Conservation (phyloP, 768 basidiomycete species). For the Tremella mesenterica region DNA sequence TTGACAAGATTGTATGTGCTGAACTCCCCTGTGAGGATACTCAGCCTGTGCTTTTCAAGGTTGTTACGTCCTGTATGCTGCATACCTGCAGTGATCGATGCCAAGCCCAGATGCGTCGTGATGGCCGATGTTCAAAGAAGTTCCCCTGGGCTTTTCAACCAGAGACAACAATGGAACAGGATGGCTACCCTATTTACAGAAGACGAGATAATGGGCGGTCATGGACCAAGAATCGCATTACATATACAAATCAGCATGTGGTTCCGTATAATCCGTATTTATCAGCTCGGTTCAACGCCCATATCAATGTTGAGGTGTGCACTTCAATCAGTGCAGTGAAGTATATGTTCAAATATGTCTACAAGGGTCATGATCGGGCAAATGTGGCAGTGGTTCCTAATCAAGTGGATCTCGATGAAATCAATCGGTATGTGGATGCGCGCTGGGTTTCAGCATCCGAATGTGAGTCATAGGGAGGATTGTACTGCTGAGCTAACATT, state of each 20-base stretch:
- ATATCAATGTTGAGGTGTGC: conserved; percentile 52
- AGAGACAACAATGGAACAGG: conserved; percentile 44
- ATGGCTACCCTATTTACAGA: conserved; percentile 48
- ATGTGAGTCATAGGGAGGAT: too few species aligned
- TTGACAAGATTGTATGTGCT: neutral
- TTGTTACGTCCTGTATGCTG: conserved; percentile 49
- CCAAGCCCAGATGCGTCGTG: conserved; percentile 45
- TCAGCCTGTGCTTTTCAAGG: conserved; percentile 47
- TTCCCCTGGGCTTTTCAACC: conserved; percentile 48
- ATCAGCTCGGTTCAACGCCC: conserved; percentile 46
- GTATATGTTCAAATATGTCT: conserved; percentile 51
- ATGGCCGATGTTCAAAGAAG: conserved; percentile 48
- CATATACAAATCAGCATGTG: conserved; percentile 47
- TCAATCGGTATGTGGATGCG: too few species aligned
- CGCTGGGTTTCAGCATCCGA: too few species aligned
- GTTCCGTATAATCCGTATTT: conserved; percentile 48
- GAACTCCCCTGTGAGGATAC: conserved; percentile 2
- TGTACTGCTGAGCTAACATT: too few species aligned
- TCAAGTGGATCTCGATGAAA: too few species aligned
- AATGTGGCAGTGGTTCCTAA: too few species aligned
- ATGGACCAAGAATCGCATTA: conserved; percentile 20
- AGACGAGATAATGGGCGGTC: conserved; percentile 44
- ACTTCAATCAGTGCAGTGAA: conserved; percentile 47
- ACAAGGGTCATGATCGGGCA: conserved; percentile 50
- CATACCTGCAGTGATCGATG: conserved; percentile 50